These are phyloP conservation scores for Scheffersomyces lignicola DNA, from an alignment of 1,139 yeast genomes.

Conservation along the genomic window DNA sequence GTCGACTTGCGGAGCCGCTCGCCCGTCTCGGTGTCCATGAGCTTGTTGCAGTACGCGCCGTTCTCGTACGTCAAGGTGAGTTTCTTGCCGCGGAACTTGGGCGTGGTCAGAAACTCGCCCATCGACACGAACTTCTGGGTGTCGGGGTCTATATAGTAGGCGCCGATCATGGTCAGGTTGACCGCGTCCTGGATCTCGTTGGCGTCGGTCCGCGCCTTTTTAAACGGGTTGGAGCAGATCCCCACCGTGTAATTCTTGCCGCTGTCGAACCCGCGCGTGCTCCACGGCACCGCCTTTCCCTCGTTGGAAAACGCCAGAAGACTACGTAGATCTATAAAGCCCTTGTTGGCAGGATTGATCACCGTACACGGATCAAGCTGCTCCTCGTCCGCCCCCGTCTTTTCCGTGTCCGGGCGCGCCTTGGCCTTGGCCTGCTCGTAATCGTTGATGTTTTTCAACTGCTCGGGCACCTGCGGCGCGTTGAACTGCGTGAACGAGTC, in stretches of 20 bases:
- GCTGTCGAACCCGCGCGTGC: conserved; percentile 68
- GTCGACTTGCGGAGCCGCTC: conserved; percentile 59
- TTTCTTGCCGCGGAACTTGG: conserved; percentile 70
- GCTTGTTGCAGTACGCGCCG: conserved; percentile 65
- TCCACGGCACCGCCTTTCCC: conserved; percentile 56
- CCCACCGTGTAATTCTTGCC: conserved; percentile 78
- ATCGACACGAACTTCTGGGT: conserved; percentile 58
- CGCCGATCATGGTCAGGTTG: conserved; percentile 62
- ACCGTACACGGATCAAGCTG: conserved; percentile 53
- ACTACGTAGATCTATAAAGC: conserved; percentile 56
- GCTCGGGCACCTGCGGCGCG: not conserved
- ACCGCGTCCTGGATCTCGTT: conserved; percentile 37
- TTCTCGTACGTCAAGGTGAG: conserved; percentile 67
- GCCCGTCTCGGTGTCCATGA: conserved; percentile 33
- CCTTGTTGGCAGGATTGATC: conserved; percentile 50
- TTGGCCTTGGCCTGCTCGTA: conserved; percentile 1
- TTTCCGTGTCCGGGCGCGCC: conserved; percentile 4
- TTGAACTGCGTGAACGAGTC: conserved; percentile 15
- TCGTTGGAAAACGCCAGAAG: conserved; percentile 46
- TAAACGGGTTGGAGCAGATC: conserved; percentile 68
- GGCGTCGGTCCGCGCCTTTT: conserved; percentile 27
- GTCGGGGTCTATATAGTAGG: conserved; percentile 56
- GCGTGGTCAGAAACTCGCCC: conserved; percentile 61
- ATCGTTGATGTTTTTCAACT: conserved; percentile 1
- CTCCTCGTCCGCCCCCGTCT: conserved; percentile 16